Evolutionary conservation across 2,329 filamentous ascomycete genomes (phyloP).

Genomic region (Xylariomycetidae sp.): DNA sequence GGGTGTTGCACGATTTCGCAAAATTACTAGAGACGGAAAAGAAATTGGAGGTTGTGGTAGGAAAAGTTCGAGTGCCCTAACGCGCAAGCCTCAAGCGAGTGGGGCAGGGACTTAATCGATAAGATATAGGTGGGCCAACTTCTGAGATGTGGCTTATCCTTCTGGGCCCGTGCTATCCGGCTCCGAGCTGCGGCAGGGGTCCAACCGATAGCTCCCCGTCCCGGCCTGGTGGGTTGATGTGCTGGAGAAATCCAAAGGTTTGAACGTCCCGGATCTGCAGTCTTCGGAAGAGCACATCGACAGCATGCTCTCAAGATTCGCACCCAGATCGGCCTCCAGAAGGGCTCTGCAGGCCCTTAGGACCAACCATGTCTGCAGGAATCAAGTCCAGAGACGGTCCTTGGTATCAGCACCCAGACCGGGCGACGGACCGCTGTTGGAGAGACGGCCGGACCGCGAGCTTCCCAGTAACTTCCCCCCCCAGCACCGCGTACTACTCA

Average conservation of each 20-base stretch:
- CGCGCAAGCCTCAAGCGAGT: constrained; percentile 3
- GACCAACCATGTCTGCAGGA: constrained; percentile 10
- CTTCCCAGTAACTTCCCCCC: constrained; percentile 46
- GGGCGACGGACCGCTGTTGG: constrained; percentile 59
- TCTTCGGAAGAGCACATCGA: constrained; percentile 3
- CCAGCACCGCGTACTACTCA: constrained; percentile 12
- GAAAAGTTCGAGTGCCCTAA: constrained; percentile 21
- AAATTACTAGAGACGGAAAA: constrained; percentile 12
- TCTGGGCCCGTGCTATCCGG: background rate
- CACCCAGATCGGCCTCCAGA: constrained; percentile 26
- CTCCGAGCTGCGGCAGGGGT: constrained; percentile 1
- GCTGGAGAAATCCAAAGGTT: constrained; percentile 5
- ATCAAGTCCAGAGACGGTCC: constrained; percentile 32
- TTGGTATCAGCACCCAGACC: constrained; percentile 50
- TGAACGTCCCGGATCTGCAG: no score
- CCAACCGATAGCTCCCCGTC: no score
- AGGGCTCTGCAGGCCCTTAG: constrained; percentile 21
- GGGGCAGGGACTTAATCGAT: no score
- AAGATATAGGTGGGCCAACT: no score
- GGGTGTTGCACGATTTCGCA: constrained; percentile 7
- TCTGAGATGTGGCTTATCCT: constrained; percentile 4
- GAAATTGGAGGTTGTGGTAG: constrained; percentile 6
- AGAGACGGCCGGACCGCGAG: constrained; percentile 58
- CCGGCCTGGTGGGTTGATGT: constrained; percentile 12
- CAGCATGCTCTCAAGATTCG: constrained; percentile 29